Conservation (phyloP, 768 basidiomycete genomes). For the Naganishia antarctica region DNA sequence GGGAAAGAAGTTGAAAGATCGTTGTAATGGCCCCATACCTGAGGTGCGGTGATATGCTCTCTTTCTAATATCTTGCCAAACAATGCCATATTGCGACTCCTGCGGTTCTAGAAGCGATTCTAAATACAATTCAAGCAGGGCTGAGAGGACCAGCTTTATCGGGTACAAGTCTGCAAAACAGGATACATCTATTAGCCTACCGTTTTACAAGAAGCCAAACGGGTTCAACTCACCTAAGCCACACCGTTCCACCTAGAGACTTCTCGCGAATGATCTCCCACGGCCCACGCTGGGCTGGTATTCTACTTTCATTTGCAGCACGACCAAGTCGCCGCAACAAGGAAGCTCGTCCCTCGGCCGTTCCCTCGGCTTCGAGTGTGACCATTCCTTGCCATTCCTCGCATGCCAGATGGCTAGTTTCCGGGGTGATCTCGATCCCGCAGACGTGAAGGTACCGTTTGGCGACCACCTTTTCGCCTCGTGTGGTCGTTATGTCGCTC, state of each 20-base stretch:
- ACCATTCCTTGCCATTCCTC: slow-evolving; percentile 47
- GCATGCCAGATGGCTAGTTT: slow-evolving; percentile 9
- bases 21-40: too few relatives aligned
- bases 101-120: too few relatives aligned
- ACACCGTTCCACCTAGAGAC: slow-evolving; percentile 44
- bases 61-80: too few relatives aligned
- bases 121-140: too few relatives aligned
- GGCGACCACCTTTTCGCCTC: slow-evolving; percentile 44
- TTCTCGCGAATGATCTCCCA: slow-evolving; percentile 49
- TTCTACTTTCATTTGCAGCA: slow-evolving; percentile 23
- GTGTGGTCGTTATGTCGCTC: slow-evolving; percentile 44
- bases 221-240: slow-evolving; percentile 36
- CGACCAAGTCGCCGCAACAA: slow-evolving; percentile 38
- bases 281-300: slow-evolving; percentile 34
- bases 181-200: too few relatives aligned
- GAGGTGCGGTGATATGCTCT: too few relatives aligned
- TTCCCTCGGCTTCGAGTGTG: slow-evolving; percentile 48
- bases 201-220: too few relatives aligned
- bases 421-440: slow-evolving; percentile 39
- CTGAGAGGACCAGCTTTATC: neutral
- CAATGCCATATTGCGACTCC: too few relatives aligned
- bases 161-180: neutral
- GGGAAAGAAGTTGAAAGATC: too few relatives aligned
- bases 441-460: slow-evolving; percentile 49
- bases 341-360: slow-evolving; percentile 45